Conservation (phyloP, 1,139 yeast species). For the Scheffersomyces lignicola region DNA sequence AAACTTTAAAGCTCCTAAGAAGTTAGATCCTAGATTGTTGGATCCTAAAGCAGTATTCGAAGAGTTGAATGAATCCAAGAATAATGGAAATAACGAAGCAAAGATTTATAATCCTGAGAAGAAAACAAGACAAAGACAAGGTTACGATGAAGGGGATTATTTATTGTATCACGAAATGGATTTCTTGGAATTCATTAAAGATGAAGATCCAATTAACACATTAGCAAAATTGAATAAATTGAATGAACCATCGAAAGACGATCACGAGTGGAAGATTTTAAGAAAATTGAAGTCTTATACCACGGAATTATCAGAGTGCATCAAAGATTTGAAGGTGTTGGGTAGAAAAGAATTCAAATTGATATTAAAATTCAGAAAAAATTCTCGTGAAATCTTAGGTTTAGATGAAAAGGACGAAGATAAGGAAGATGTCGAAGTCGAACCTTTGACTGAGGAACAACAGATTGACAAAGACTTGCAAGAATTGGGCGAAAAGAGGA, state of each 20-base stretch:
- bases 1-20: constrained; percentile 95
- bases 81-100: constrained; percentile 62
- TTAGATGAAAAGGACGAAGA: constrained; percentile 58
- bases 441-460: constrained; percentile 82
- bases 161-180: constrained; percentile 72
- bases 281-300: constrained; percentile 75
- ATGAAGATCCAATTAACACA: constrained; percentile 81
- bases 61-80: constrained; percentile 76
- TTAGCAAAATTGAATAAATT: constrained; percentile 73
- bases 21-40: constrained; percentile 84
- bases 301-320: constrained; percentile 74
- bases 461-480: constrained; percentile 82
- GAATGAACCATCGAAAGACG: constrained; percentile 49
- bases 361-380: constrained; percentile 83
- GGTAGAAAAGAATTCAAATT: constrained; percentile 91
- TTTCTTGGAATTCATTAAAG: constrained; percentile 72
- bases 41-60: constrained; percentile 95
- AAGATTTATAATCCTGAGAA: constrained; percentile 93
- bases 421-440: constrained; percentile 56
- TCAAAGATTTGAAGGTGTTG: constrained; percentile 87
- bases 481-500: constrained; percentile 70
- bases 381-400: constrained; percentile 77
- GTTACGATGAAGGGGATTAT: constrained; percentile 95
- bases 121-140: constrained; percentile 87
- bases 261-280: constrained; percentile 71